Evolutionary conservation across 441 rosid genomes (phyloP), one percentile per base, ranked within the genome.

Genomic region (Arabidopsis lyrata): DNA sequence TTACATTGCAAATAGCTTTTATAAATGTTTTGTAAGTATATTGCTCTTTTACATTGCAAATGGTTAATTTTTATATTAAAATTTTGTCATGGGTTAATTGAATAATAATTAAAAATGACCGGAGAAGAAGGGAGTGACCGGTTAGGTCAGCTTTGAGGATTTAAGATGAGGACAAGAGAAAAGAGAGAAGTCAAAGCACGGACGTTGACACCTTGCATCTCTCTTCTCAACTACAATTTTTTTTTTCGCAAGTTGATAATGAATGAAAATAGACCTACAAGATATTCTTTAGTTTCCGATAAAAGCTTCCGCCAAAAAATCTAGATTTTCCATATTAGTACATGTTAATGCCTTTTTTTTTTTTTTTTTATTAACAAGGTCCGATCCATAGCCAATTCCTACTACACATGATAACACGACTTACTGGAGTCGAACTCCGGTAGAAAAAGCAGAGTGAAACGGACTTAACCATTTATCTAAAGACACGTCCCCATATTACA

Each of bases 191-290:
- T 76, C 80, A 70, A 76, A 76, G 67, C 76, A 76, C 76, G 76
- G 80, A 76, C 55, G 80, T 64, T 64, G 75, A 76, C 80, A 69
- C 72, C 56, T 76, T 76, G 36, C 66, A 29, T 63, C 71, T 63
- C 60, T 56, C 62, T 64, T 76, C 76, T 49, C 67, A 76, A 70
- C 80, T 77, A 56, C 67, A 76, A 52, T 70, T 56, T 69, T 4
- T 41, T 56, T 29, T 11, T 47, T 55, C 20, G 66, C 80, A 70
- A 70, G 55, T 70, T 69, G 75, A 15, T 59, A 52, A 47, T 63
- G 4, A 31, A 63, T 63, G 44, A 55, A 62, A 68, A 11, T n/a
- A 60, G 56, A 62, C 70, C 53, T 62, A 55, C 31, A 68, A 45
- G 31, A 47, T 56, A 70, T 70, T 41, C 49, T 70, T 59, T 41